Evolutionary conservation across 2,329 filamentous ascomycete genomes (phyloP).

Genomic region (Curvularia hawaiiensis): DNA sequence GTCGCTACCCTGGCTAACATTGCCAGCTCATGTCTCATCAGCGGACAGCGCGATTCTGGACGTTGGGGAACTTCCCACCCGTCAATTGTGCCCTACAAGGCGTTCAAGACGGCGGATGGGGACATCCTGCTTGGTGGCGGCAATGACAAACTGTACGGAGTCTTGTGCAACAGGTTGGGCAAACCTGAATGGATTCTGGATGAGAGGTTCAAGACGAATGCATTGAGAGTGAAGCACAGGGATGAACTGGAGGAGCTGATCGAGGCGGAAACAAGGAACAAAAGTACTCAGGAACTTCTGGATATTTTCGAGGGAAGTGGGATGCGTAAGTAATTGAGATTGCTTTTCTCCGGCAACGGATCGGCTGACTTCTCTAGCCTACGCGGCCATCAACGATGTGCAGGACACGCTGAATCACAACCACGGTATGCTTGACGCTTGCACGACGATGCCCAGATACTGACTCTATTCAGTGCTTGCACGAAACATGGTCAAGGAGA

Average conservation of each 20-base stretch:
- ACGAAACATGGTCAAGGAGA: slow-evolving; percentile 85
- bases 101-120: slow-evolving; percentile 70
- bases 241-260: slow-evolving; percentile 77
- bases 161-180: slow-evolving; percentile 62
- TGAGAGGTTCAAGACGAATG: slow-evolving; percentile 63
- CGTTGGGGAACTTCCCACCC: slow-evolving; percentile 97
- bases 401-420: slow-evolving; percentile 81
- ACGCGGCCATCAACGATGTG: slow-evolving; percentile 92
- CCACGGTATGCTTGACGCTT: slow-evolving; percentile 64
- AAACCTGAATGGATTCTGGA: slow-evolving; percentile 65
- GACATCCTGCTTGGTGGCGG: slow-evolving; percentile 68
- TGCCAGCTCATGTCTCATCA: slow-evolving; percentile 88
- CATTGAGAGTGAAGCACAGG: slow-evolving; percentile 69
- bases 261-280: slow-evolving; percentile 72
- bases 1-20: slow-evolving; percentile 95
- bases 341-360: background rate
- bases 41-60: slow-evolving; percentile 83
- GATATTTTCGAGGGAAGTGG: slow-evolving; percentile 85
- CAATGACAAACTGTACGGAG: slow-evolving; percentile 66
- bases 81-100: slow-evolving; percentile 95
- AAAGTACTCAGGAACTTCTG: slow-evolving; percentile 88
- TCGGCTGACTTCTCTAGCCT: slow-evolving; percentile 55
- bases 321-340: slow-evolving; percentile 61
- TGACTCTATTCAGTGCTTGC: slow-evolving; percentile 60
- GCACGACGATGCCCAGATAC: slow-evolving; percentile 1